Evolutionary conservation across 371 early-diverging fungal species (phyloP), one percentile per base, ranked within the genome.

Genomic region (Mucor indicus): DNA sequence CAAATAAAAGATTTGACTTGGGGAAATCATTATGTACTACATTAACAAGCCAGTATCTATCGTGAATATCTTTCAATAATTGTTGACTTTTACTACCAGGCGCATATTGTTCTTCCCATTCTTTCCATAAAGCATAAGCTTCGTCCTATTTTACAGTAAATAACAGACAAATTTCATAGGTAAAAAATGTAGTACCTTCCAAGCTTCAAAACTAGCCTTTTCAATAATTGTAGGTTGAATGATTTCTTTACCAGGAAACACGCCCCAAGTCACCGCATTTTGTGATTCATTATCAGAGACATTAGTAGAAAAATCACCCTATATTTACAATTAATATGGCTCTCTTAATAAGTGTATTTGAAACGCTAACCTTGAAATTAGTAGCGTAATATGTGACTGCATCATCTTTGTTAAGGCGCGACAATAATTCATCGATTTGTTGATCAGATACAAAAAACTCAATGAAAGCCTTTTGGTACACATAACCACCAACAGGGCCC

Each of bases 191-290:
- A 13, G 4, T 33, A 83, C 84, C 83, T 87, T 87, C 96, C 96
- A 98, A 2, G 94, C 89, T 62, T 88, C 72, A 69, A 98, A 96
- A 53, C 85, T 87, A 32, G 79, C 84, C 48, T 80, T 73, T 51
- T 95, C 96, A 41, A 96, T 93, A 13, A 94, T 81, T 8, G 98
- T 95, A 1, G 96, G 91, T 61, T 98, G 96, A 41, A 95, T 82
- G 44, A 98, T 90, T 56, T 95, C 93, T 53, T 91, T 87, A 25
- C 93, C 95, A 4, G 96, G 95, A 64, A 98, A 97, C 19, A 96
- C 95, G 35, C 96, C 98, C 98, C 98, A 98, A 1, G 96, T 95
- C 13, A 98, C 87, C 2, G 93, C 93, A 50, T 91, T 93, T 43
- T 63, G 69, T 35, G 37, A 69, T n/a, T 67, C 75, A 11, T 43